These are phyloP conservation scores for Cladosporium oxysporum DNA, from an alignment of 2,329 filamentous ascomycete species.

Conservation along the genomic window DNA sequence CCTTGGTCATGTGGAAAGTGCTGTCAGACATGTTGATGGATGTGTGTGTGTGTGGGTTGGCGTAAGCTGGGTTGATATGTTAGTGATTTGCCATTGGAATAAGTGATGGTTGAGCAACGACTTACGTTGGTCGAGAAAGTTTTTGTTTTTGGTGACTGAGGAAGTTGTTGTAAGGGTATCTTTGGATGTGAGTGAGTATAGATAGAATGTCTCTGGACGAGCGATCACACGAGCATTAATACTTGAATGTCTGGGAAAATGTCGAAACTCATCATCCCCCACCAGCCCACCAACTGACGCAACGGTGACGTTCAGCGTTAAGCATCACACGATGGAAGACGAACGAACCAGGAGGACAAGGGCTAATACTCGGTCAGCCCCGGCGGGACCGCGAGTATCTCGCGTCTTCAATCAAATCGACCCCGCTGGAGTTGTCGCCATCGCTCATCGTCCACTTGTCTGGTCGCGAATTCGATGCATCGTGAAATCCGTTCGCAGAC, in stretches of 20 bases:
- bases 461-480: not conserved
- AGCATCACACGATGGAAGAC: conserved; percentile 10
- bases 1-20: conserved; percentile 52
- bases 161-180: not conserved
- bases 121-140: not conserved
- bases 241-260: not conserved
- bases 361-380: conserved; percentile 13
- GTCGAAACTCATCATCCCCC: conserved; percentile 5
- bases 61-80: conserved; percentile 1
- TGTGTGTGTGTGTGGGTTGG: not conserved
- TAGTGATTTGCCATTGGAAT: not conserved
- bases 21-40: conserved; percentile 35
- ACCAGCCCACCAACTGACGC: conserved; percentile 15
- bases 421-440: conserved; percentile 1
- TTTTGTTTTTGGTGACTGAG: not conserved
- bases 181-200: conserved; percentile 3
- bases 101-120: not conserved
- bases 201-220: not conserved
- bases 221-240: conserved; percentile 17
- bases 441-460: not conserved
- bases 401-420: conserved; percentile 14
- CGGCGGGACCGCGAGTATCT: not conserved
- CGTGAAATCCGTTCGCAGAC: not conserved
- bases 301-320: conserved; percentile 12
- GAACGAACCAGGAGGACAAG: conserved; percentile 12